Evolutionary conservation across 371 early-diverging fungal species (phyloP).

Genomic region (Actinomortierella wolfii): DNA sequence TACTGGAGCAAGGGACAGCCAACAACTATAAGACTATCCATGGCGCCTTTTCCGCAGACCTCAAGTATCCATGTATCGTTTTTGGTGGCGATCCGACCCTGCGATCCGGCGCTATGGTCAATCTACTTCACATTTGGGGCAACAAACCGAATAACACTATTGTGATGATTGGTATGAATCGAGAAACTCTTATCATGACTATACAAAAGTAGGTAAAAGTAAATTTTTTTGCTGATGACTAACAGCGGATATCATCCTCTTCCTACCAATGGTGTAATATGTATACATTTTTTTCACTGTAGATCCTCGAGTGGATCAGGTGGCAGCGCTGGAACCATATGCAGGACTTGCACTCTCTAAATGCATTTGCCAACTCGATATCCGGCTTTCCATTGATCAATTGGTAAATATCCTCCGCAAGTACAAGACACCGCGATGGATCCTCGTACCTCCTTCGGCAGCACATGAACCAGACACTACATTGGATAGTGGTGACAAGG

Average conservation of each 20-base stretch:
- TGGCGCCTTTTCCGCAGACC: slow-evolving; percentile 43
- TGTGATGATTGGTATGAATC: slow-evolving; percentile 49
- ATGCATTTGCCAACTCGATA: slow-evolving; percentile 28
- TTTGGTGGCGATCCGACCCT: slow-evolving; percentile 64
- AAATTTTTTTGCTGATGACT: too few species aligned
- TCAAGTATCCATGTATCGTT: slow-evolving; percentile 67
- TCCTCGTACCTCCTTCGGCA: slow-evolving; percentile 22
- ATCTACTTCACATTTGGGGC: slow-evolving; percentile 51
- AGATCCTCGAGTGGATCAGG: slow-evolving; percentile 38
- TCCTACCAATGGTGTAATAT: not conserved
- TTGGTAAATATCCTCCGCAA: slow-evolving; percentile 36
- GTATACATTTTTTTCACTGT: not conserved
- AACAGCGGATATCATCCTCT: too few species aligned
- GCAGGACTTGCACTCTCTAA: slow-evolving; percentile 27
- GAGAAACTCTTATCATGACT: too few species aligned
- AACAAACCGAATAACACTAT: slow-evolving; percentile 49
- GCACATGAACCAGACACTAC: slow-evolving; percentile 13
- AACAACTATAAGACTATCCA: slow-evolving; percentile 48
- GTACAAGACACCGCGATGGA: slow-evolving; percentile 26
- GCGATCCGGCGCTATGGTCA: slow-evolving; percentile 48
- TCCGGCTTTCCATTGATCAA: slow-evolving; percentile 38
- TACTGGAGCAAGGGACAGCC: slow-evolving; percentile 52
- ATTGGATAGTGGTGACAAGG: slow-evolving; percentile 9
- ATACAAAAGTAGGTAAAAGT: too few species aligned
- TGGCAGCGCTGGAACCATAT: slow-evolving; percentile 27